Conservation (phyloP, 768 basidiomycete species). For the Lenzites betulinus region DNA sequence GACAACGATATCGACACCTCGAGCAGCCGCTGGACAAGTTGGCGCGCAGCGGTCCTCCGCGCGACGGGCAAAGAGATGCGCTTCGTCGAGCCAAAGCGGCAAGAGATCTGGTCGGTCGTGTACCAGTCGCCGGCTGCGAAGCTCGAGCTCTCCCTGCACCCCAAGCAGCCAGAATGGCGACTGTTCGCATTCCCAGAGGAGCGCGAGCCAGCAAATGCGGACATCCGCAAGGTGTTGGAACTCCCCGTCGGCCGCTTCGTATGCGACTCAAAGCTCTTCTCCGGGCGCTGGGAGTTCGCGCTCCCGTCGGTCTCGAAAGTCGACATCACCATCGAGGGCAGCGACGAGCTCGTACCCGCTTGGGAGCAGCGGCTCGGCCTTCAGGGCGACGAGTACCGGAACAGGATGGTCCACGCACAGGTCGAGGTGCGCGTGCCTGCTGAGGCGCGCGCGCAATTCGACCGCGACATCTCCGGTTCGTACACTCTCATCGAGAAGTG, state of each 20-base stretch:
- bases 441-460: constrained; percentile 51
- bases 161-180: constrained; percentile 82
- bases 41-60: constrained; percentile 67
- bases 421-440: constrained; percentile 62
- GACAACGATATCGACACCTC: constrained; percentile 45
- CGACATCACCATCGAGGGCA: constrained; percentile 61
- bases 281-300: constrained; percentile 79
- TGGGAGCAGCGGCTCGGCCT: constrained; percentile 88
- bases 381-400: constrained; percentile 60
- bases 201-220: constrained; percentile 72
- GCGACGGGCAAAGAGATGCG: constrained; percentile 67
- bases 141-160: constrained; percentile 78
- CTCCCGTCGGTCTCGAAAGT: constrained; percentile 63
- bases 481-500: constrained; percentile 84
- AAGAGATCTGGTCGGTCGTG: constrained; percentile 82
- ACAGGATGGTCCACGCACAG: constrained; percentile 65
- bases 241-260: constrained; percentile 76
- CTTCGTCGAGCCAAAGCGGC: constrained; percentile 84
- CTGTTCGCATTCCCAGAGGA: constrained; percentile 72
- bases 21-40: constrained; percentile 62
- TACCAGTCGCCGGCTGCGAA: constrained; percentile 72
- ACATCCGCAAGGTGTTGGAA: constrained; percentile 68
- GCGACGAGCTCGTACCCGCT: constrained; percentile 66
- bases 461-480: constrained; percentile 79
- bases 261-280: constrained; percentile 57